Base-by-base conservation (phyloP, 2,329 filamentous ascomycete species). In the Sporothrix brasiliensis region DNA sequence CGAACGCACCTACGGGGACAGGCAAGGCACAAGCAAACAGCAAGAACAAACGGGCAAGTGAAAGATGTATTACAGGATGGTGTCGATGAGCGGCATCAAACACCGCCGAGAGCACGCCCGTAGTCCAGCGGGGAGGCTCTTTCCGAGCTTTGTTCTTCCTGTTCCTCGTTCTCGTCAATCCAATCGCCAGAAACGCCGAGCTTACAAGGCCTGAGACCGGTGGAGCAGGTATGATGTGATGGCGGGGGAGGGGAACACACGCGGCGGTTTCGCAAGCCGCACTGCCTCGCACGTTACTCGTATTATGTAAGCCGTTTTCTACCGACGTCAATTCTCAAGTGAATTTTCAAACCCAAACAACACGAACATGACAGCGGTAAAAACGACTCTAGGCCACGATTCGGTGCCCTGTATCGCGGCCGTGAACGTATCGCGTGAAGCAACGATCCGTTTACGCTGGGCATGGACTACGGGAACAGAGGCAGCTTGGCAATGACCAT, bases 141-240 rank as follows among this genome's bases (percentile, higher is more conserved):
- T 52, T 39, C 19, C 61, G 21, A 27, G n/a, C n/a, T n/a, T 61
- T 24, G 16, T 41, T 39, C 16, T 47, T 63, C 41, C 41, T 13
- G 21, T 63, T 41, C n/a, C 16, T 65, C 44, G 14, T 13, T 67
- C 50, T 54, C 21, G 65, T 67, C 30, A 2, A 9, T 54, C 6
- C 7, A 34, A 11, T 27, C 7, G 14, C 6, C 30, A 60, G 54
- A 47, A 63, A 49, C n/a, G 41, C 44, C 9, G 13, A 27, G 60
- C 30, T 54, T 30, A 24, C 39, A 19, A 41, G 7, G 19, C 13
- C 34, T 34, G 41, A 13, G 58, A 13, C 16, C 14, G 30, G 67
- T 69, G 67, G 56, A 61, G 67, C 61, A 65, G 13, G 54, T 69
- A 69, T 69, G 67, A 69, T 69, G 67, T 61, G 67, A 63, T 63